These are phyloP conservation scores for Phytophthora brassicae DNA, from an alignment of 352 stramenopile genomes.

Conservation along the genomic window DNA sequence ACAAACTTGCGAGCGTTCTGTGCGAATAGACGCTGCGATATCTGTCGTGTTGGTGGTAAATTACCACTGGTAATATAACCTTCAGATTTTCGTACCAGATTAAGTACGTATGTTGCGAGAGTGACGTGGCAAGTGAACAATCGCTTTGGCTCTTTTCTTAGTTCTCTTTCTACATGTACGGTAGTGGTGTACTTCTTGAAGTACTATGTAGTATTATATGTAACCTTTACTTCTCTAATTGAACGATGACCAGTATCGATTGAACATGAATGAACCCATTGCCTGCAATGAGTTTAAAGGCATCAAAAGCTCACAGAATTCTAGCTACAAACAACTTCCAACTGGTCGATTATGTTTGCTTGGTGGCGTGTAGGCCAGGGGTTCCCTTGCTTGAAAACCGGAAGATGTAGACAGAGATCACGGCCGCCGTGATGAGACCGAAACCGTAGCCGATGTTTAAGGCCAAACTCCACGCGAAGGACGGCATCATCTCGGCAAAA, in stretches of 20 bases:
- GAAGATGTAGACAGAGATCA: constrained; percentile 64
- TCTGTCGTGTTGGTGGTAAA: constrained; percentile 15
- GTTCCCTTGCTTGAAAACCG: constrained; percentile 47
- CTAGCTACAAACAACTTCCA: constrained; percentile 16
- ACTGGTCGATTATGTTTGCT: constrained; percentile 32
- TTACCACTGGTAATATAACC: too few relatives aligned
- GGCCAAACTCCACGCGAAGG: constrained; percentile 32
- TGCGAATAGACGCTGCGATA: constrained; percentile 41
- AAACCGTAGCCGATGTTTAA: constrained; percentile 48
- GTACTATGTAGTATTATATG: too few relatives aligned
- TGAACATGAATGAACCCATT: constrained; percentile 21
- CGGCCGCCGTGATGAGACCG: constrained; percentile 46
- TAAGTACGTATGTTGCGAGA: not conserved
- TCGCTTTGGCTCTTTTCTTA: not conserved
- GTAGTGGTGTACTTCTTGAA: too few relatives aligned
- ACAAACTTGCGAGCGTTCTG: constrained; percentile 31
- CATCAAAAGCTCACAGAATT: constrained; percentile 4
- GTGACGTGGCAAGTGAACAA: constrained; percentile 11
- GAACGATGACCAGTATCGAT: too few relatives aligned
- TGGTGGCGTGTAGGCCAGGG: constrained; percentile 22
- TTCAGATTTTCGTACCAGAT: too few relatives aligned
- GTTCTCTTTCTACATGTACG: too few relatives aligned
- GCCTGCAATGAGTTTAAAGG: constrained; percentile 23
- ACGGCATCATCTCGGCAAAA: constrained; percentile 39
- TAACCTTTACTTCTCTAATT: too few relatives aligned